A percentile compares a stretch with the other conserved stretches of the same genome.
Conservation (phyloP, 2,329 filamentous ascomycete species). For the Tolypocladium tundrense region DNA sequence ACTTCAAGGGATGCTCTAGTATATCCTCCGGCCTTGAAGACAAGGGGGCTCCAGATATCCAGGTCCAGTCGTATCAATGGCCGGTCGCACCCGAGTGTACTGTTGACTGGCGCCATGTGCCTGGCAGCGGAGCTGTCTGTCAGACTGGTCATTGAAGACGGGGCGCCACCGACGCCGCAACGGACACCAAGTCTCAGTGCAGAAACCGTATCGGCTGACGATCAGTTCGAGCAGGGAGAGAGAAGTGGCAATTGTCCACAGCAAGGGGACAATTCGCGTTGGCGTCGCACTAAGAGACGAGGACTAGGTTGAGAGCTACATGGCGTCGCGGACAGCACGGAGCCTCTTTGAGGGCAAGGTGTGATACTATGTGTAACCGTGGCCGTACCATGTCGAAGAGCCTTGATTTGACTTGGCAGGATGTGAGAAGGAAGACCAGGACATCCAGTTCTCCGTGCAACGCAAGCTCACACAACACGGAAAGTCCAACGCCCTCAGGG, state of each 20-base stretch:
- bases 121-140: slow-evolving; percentile 16
- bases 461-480: no score
- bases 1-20: slow-evolving; percentile 49
- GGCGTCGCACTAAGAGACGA: background rate
- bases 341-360: background rate
- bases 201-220: no score
- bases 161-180: no score
- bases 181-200: no score
- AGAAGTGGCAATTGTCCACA: background rate
- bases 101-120: slow-evolving; percentile 41
- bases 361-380: background rate
- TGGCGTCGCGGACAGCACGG: background rate
- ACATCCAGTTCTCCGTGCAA: no score
- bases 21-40: slow-evolving; percentile 13
- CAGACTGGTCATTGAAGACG: no score
- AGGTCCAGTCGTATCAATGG: slow-evolving; percentile 38
- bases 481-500: no score
- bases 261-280: background rate
- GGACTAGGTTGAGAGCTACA: background rate
- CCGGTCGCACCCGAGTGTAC: slow-evolving; percentile 38
- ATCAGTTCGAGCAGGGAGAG: background rate
- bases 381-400: no score
- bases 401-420: no score
- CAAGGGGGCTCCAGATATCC: slow-evolving; percentile 21
- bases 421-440: no score